A percentile compares a stretch with the other conserved stretches of the same genome.
These are phyloP conservation scores for Penicillium hesseltinei DNA, from an alignment of 2,329 filamentous ascomycete genomes.

Conservation along the genomic window DNA sequence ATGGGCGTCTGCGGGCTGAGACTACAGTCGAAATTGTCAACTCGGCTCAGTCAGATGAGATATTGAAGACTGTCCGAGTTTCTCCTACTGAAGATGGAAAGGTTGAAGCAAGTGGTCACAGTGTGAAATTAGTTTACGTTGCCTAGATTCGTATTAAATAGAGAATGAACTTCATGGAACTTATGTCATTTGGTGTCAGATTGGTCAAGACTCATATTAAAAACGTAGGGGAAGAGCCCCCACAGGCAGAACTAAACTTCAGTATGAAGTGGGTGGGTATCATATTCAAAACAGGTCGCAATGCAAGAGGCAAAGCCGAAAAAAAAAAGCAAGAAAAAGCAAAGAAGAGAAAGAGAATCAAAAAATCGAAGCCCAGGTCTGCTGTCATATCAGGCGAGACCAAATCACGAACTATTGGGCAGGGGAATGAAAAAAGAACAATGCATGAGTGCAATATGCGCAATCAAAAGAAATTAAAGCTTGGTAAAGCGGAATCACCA, in stretches of 20 bases:
- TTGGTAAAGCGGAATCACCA: conserved; percentile 29
- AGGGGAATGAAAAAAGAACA: conserved; percentile 1
- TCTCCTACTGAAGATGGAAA: conserved; percentile 13
- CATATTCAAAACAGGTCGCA: conserved; percentile 20
- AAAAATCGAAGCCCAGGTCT: background rate
- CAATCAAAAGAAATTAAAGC: conserved; percentile 3
- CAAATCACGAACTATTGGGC: background rate
- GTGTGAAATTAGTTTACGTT: conserved; percentile 26
- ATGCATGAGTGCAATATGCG: background rate
- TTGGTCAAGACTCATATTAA: conserved; percentile 6
- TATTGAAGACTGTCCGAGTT: conserved; percentile 26
- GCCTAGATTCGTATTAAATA: conserved; percentile 5
- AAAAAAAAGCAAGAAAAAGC: background rate
- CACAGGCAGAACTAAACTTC: conserved; percentile 5
- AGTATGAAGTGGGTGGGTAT: conserved; percentile 23
- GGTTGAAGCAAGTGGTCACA: conserved; percentile 18
- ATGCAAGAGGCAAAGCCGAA: conserved; percentile 14
- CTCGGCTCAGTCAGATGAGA: conserved; percentile 25
- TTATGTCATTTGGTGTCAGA: conserved; percentile 3
- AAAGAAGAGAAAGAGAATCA: background rate
- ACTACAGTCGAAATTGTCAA: conserved; percentile 29
- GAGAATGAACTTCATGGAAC: background rate
- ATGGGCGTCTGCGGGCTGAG: conserved; percentile 22
- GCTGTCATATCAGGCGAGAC: background rate
- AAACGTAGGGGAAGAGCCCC: conserved; percentile 1